These are phyloP conservation scores for Clarireedia hainanense DNA, from an alignment of 2,329 filamentous ascomycete genomes.

Conservation along the genomic window DNA sequence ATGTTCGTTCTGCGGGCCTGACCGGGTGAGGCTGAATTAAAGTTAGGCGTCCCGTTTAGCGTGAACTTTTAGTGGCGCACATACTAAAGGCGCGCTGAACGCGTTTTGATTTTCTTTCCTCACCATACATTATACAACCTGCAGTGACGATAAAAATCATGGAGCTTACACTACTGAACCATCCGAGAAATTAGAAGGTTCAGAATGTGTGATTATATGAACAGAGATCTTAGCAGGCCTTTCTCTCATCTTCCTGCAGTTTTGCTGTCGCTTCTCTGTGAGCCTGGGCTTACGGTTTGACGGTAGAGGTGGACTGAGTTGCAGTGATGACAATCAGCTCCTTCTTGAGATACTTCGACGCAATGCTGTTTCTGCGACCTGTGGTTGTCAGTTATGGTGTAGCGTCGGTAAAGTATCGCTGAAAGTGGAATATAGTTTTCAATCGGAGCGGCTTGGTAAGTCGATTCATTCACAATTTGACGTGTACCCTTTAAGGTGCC, in stretches of 20 bases:
- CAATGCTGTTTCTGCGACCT: constrained; percentile 15
- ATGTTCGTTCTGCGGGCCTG: background rate
- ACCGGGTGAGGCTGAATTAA: constrained; percentile 9
- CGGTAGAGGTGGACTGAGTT: constrained; percentile 4
- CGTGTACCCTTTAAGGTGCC: background rate
- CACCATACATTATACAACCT: constrained; percentile 19
- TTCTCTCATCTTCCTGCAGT: constrained; percentile 2
- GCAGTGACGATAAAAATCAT: constrained; percentile 30
- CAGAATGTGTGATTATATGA: constrained; percentile 28
- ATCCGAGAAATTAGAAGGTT: constrained; percentile 18
- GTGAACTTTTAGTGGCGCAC: background rate
- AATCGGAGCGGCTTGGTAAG: constrained; percentile 30
- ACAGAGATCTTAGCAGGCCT: constrained; percentile 32
- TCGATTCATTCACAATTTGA: background rate
- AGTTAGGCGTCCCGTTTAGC: constrained; percentile 2
- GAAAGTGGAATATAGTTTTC: constrained; percentile 31
- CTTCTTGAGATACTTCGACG: constrained; percentile 23
- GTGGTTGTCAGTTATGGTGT: constrained; percentile 12
- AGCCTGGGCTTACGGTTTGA: background rate
- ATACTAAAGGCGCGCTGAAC: background rate
- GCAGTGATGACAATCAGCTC: constrained; percentile 28
- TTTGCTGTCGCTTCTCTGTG: constrained; percentile 8
- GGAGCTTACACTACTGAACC: constrained; percentile 27
- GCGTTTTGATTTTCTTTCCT: constrained; percentile 5
- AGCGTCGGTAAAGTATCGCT: constrained; percentile 13